Conservation (phyloP, 106 monocot genomes). For the Narthecium ossifragum region DNA sequence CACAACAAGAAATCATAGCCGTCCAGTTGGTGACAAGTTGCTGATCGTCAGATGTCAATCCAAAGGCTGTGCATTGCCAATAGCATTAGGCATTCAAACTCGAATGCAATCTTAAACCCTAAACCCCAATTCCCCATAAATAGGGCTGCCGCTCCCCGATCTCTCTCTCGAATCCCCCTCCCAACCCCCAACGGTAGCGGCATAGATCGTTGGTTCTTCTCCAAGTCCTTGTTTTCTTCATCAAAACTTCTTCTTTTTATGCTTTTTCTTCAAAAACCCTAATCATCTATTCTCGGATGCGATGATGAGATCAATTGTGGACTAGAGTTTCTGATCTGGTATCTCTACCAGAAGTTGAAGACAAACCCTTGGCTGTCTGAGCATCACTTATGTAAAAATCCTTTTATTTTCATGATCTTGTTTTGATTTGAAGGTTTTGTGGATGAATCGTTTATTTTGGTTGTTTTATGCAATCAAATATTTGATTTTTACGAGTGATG, state of each 20-base stretch:
- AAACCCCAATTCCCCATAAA: not conserved
- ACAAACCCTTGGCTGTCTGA: conserved; percentile 11
- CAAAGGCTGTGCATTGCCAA: not conserved
- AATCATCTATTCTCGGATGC: no score
- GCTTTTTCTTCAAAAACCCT: not conserved
- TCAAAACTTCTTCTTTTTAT: not conserved
- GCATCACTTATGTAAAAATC: not conserved
- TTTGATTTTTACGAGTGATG: no score
- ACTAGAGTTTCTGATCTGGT: conserved; percentile 24
- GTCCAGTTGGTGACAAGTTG: no score
- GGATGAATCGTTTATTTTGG: not conserved
- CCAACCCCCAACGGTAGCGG: not conserved
- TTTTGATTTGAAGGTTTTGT: not conserved
- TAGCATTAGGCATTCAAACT: no score
- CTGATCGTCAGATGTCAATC: not conserved
- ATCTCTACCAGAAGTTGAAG: not conserved
- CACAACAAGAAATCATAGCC: no score
- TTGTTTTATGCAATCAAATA: no score
- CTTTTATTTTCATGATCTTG: not conserved
- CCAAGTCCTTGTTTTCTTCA: not conserved
- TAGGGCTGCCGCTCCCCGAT: not conserved
- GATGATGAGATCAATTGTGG: conserved; percentile 9
- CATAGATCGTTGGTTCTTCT: not conserved
- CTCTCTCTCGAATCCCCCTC: no score
- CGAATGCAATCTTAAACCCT: not conserved